A percentile compares a stretch with the other conserved stretches of the same genome.
phyloP scores from a whole-genome alignment of 2,329 filamentous ascomycete genomes.

The Rhytidhysteron rufulum region DNA sequence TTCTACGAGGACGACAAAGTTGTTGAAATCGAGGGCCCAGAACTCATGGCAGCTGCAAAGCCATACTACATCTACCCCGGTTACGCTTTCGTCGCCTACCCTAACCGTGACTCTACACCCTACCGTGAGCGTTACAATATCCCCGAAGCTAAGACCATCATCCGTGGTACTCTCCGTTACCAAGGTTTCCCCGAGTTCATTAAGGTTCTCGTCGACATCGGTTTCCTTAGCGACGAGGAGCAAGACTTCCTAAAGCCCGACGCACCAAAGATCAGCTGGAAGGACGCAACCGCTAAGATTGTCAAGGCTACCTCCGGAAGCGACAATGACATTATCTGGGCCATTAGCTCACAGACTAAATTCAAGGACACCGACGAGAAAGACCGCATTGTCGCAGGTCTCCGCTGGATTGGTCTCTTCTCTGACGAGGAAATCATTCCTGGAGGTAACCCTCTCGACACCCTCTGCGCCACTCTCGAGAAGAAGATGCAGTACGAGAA shows the following conservation, averaged over 20 bases:
- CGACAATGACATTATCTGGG: constrained; percentile 66
- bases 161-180: constrained; percentile 83
- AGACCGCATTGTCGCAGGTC: constrained; percentile 64
- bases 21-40: constrained; percentile 52
- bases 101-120: constrained; percentile 83
- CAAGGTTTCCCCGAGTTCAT: constrained; percentile 88
- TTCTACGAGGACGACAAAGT: constrained; percentile 78
- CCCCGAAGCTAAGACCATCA: constrained; percentile 82
- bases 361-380: constrained; percentile 68
- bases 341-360: constrained; percentile 70
- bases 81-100: constrained; percentile 86
- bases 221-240: constrained; percentile 74
- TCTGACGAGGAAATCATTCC: constrained; percentile 66
- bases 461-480: constrained; percentile 84
- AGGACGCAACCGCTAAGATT: constrained; percentile 76
- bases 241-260: constrained; percentile 58
- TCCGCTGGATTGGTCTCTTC: constrained; percentile 69
- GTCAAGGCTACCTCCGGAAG: constrained; percentile 63
- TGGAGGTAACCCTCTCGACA: constrained; percentile 78
- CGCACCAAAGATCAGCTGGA: constrained; percentile 65
- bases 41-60: constrained; percentile 84
- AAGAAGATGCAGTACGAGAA: constrained; percentile 86
- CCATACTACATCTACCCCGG: constrained; percentile 88
- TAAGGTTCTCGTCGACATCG: constrained; percentile 80
- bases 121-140: constrained; percentile 90